Conservation (phyloP, 352 stramenopile species). For the Phytopythium cucurbitacearum region DNA sequence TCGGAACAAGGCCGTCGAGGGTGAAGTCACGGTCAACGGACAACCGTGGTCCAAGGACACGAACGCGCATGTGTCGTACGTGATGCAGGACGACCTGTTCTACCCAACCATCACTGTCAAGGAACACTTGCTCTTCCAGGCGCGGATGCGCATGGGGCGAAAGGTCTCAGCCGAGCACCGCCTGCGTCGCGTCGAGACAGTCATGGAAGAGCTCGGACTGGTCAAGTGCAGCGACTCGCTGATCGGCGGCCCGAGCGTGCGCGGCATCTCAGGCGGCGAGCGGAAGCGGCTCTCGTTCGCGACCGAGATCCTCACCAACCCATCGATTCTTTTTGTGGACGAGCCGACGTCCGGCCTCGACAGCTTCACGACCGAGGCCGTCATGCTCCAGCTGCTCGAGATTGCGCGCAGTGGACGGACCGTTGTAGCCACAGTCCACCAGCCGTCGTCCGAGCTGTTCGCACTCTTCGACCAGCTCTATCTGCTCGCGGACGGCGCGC, state of each 20-base stretch:
- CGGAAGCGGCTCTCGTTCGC: conserved; percentile 81
- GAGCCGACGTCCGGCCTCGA: conserved; percentile 70
- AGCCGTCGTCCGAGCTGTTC: conserved; percentile 59
- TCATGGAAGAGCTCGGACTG: conserved; percentile 60
- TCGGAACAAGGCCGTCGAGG: conserved; percentile 73
- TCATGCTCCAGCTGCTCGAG: conserved; percentile 33
- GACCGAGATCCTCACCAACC: conserved; percentile 82
- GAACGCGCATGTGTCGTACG: conserved; percentile 43
- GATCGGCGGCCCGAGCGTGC: conserved; percentile 38
- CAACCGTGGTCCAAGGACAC: conserved; percentile 24
- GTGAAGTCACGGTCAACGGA: conserved; percentile 65
- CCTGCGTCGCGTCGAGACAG: conserved; percentile 31
- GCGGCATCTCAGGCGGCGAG: conserved; percentile 71
- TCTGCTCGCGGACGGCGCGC: conserved; percentile 35
- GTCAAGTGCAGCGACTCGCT: conserved; percentile 45
- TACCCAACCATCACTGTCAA: conserved; percentile 85
- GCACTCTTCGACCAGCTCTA: conserved; percentile 52
- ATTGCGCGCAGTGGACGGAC: conserved; percentile 78
- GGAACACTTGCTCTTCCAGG: conserved; percentile 86
- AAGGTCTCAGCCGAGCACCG: conserved; percentile 20
- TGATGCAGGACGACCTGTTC: conserved; percentile 91
- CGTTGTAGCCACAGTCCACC: conserved; percentile 87
- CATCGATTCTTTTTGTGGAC: conserved; percentile 82
- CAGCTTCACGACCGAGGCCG: conserved; percentile 46
- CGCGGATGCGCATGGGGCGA: conserved; percentile 66